phyloP scores from a whole-genome alignment of 768 basidiomycete species.

The Ramaria rubella region DNA sequence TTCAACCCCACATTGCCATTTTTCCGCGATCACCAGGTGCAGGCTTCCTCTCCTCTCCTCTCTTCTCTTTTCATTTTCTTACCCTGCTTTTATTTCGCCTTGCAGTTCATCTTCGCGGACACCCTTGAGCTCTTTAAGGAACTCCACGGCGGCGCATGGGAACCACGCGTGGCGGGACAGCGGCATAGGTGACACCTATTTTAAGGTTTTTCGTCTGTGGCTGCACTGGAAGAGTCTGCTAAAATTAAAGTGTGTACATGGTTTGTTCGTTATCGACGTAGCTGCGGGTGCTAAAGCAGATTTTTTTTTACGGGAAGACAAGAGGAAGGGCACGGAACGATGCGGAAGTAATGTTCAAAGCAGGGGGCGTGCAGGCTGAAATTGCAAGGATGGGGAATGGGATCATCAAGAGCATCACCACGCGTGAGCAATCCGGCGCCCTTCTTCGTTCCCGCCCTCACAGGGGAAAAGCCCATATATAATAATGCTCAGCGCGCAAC shows the following conservation, averaged over 20 bases:
- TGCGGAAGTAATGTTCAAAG: constrained; percentile 63
- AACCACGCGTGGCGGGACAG: constrained; percentile 52
- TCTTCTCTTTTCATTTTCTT: constrained; percentile 5
- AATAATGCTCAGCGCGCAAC: no score
- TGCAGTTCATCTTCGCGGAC: constrained; percentile 63
- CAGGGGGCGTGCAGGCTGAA: constrained; percentile 59
- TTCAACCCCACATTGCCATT: constrained; percentile 75
- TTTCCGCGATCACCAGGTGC: constrained; percentile 66
- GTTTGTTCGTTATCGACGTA: not conserved
- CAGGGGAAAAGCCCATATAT: no score
- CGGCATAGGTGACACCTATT: constrained; percentile 72
- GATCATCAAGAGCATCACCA: constrained; percentile 45
- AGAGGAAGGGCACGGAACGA: no score
- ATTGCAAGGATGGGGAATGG: constrained; percentile 70
- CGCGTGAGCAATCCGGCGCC: constrained; percentile 11
- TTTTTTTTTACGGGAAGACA: constrained; percentile 20
- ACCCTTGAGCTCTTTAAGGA: constrained; percentile 84
- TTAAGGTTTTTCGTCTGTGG: constrained; percentile 73
- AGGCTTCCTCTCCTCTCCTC: constrained; percentile 14
- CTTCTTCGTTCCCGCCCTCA: no score
- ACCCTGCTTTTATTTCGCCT: no score
- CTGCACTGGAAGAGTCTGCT: no score
- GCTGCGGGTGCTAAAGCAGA: no score
- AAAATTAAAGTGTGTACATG: not conserved
- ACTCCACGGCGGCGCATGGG: constrained; percentile 84